A percentile compares a stretch with the other conserved stretches of the same genome.
Conservation (phyloP, 805 yeast species). For the Saccharomycopsis sp. region DNA sequence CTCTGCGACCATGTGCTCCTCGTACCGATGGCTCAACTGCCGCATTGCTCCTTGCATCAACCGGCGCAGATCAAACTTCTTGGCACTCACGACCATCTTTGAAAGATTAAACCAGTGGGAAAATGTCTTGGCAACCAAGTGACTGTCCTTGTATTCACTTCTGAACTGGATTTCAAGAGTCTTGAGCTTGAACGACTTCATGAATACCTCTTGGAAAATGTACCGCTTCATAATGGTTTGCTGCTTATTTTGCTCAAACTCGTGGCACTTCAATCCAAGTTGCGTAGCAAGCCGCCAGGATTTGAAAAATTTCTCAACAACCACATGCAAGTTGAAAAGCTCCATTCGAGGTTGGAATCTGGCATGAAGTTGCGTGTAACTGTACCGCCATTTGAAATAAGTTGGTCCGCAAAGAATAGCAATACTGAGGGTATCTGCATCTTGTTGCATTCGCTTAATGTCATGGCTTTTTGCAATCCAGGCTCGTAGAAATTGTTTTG, state of each 20-base stretch:
- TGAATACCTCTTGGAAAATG: constrained; percentile 5
- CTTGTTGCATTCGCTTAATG: background rate
- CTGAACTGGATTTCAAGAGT: background rate
- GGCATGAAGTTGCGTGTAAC: background rate
- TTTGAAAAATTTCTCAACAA: constrained; percentile 3
- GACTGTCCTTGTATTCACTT: too few species aligned
- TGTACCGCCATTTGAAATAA: constrained; percentile 8
- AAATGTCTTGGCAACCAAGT: too few species aligned
- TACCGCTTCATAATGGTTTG: constrained; percentile 6
- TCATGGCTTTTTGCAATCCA: background rate
- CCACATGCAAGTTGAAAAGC: background rate
- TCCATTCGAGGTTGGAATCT: background rate
- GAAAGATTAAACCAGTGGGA: too few species aligned
- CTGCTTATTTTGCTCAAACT: constrained; percentile 9
- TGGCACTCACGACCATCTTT: too few species aligned
- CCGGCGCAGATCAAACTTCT: background rate
- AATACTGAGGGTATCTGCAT: background rate
- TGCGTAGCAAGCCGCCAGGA: constrained; percentile 8
- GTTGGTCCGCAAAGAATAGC: constrained; percentile 12
- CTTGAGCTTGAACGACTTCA: background rate
- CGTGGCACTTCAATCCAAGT: background rate
- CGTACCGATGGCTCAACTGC: constrained; percentile 7
- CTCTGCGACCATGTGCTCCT: constrained; percentile 1
- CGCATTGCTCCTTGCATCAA: constrained; percentile 2
- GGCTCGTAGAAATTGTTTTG: too few species aligned